A percentile compares a stretch with the other conserved stretches of the same genome.
Evolutionary conservation across 805 yeast genomes (phyloP).

Genomic region (Pichia cephalocereana): DNA sequence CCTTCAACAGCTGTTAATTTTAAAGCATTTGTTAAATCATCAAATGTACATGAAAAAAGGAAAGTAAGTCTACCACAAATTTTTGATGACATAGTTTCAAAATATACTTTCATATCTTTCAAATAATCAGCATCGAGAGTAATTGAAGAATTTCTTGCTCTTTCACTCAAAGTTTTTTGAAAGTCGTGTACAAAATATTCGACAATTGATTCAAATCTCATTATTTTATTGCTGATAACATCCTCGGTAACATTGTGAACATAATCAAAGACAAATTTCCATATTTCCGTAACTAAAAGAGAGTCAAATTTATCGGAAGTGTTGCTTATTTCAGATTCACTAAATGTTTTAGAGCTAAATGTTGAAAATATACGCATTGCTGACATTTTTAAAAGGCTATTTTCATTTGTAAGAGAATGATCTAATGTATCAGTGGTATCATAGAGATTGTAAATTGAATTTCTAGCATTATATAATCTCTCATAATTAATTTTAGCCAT

Average conservation of each 20-base stretch:
- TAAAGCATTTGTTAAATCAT: conserved; percentile 27
- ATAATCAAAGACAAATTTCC: conserved; percentile 42
- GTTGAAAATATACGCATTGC: conserved; percentile 18
- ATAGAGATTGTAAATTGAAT: conserved; percentile 31
- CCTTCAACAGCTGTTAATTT: conserved; percentile 2
- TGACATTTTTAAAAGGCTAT: conserved; percentile 19
- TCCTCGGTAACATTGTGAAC: conserved; percentile 26
- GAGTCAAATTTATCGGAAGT: conserved; percentile 30
- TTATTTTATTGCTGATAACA: conserved; percentile 30
- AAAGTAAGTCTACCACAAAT: conserved; percentile 22
- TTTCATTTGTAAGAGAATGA: conserved; percentile 2
- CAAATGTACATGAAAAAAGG: conserved; percentile 27
- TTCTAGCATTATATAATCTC: conserved; percentile 32
- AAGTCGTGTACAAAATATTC: conserved; percentile 43
- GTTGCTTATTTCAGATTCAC: conserved; percentile 26
- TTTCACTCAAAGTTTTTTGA: neutral
- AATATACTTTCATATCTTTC: conserved; percentile 27
- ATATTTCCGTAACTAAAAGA: conserved; percentile 48
- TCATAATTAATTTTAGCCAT: conserved; percentile 32
- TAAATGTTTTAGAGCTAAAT: conserved; percentile 10
- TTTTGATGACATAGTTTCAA: conserved; percentile 19
- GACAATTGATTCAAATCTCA: conserved; percentile 46
- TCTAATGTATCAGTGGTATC: conserved; percentile 3
- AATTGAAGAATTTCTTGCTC: conserved; percentile 18
- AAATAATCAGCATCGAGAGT: conserved; percentile 34